phyloP scores from a whole-genome alignment of 805 yeast genomes.

The Blastobotrys americana region DNA sequence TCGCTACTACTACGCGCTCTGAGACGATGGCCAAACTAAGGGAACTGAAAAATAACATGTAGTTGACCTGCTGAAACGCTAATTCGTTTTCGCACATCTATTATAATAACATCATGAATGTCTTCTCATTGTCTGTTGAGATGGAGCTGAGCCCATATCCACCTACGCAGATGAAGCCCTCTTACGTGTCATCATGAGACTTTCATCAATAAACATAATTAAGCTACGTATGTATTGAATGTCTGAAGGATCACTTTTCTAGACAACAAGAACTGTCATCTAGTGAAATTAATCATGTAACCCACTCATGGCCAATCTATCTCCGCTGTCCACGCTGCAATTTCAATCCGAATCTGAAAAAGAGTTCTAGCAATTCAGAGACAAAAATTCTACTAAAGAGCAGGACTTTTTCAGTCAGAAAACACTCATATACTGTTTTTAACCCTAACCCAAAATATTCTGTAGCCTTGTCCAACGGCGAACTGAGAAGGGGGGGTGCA shows the following conservation, averaged over 20 bases:
- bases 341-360: constrained; percentile 26
- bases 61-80: constrained; percentile 9
- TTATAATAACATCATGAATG: too few species aligned
- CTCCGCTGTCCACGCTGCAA: constrained; percentile 49
- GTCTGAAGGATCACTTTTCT: background rate
- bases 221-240: too few species aligned
- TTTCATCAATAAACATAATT: too few species aligned
- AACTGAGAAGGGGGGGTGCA: too few species aligned
- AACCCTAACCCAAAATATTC: too few species aligned
- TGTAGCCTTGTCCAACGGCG: too few species aligned
- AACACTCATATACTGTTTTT: too few species aligned
- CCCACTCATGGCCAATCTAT: constrained; percentile 26
- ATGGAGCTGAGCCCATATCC: too few species aligned
- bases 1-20: constrained; percentile 44
- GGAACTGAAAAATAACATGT: constrained; percentile 61
- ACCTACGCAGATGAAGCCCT: too few species aligned
- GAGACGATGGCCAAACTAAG: constrained; percentile 70
- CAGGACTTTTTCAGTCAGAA: background rate
- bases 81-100: too few species aligned
- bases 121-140: too few species aligned
- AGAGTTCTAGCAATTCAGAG: constrained; percentile 40
- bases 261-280: background rate
- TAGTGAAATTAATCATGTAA: background rate
- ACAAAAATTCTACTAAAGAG: constrained; percentile 22
- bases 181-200: too few species aligned